A percentile compares a stretch with the other conserved stretches of the same genome.
phyloP scores from a whole-genome alignment of 2,329 filamentous ascomycete species.

The Xylaria sp. region DNA sequence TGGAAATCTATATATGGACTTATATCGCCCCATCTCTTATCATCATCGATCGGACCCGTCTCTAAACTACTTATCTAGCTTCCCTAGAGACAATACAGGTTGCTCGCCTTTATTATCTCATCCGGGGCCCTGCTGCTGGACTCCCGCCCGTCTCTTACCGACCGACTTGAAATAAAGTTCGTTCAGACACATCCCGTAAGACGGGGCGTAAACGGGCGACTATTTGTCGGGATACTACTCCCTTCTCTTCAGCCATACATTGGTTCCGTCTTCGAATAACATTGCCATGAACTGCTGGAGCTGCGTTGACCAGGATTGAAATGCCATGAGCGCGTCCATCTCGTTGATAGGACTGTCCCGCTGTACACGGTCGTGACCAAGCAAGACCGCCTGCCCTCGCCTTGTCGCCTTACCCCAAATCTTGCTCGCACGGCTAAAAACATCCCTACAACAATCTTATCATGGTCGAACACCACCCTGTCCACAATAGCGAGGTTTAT shows the following conservation, averaged over 20 bases:
- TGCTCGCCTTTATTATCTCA: slow-evolving; percentile 9
- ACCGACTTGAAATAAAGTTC: not conserved
- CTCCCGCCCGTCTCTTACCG: not conserved
- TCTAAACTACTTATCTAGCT: not conserved
- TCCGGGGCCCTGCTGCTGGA: slow-evolving; percentile 6
- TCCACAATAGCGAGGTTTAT: slow-evolving; percentile 52
- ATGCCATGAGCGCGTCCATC: slow-evolving; percentile 29
- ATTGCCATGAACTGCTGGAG: slow-evolving; percentile 21
- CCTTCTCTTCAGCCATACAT: not conserved
- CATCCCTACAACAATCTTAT: slow-evolving; percentile 14
- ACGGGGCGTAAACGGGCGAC: slow-evolving; percentile 1
- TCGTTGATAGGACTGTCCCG: slow-evolving; percentile 21
- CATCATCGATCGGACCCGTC: slow-evolving; percentile 8
- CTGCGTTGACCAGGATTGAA: slow-evolving; percentile 1
- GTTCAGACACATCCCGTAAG: not conserved
- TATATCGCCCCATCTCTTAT: slow-evolving; percentile 22
- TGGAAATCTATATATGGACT: slow-evolving; percentile 31
- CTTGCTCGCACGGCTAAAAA: slow-evolving; percentile 3
- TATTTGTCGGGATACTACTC: not conserved
- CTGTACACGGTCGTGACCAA: slow-evolving; percentile 24
- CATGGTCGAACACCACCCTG: slow-evolving; percentile 51
- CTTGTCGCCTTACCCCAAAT: not conserved
- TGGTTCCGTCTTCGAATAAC: not conserved
- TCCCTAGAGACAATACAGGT: not conserved
- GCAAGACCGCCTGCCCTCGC: slow-evolving; percentile 5